Percentiles rank a stretch among this genome's conserved stretches.
Conservation (phyloP, 768 basidiomycete genomes). For the Strobilomyces echinocephalus region DNA sequence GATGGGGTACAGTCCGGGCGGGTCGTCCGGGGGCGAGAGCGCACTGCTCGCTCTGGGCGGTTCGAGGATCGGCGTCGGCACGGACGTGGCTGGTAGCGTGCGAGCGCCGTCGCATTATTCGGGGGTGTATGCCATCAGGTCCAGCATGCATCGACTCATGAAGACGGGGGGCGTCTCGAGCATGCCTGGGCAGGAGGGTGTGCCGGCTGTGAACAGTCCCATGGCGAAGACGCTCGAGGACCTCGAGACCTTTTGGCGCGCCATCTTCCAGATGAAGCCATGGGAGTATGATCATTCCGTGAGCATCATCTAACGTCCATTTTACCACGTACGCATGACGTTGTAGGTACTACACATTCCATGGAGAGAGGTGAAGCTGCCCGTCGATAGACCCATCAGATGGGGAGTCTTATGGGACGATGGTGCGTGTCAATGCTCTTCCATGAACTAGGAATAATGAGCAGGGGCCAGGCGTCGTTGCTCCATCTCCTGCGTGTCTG, state of each 20-base stretch:
- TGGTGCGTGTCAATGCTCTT: constrained; percentile 30
- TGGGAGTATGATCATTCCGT: constrained; percentile 62
- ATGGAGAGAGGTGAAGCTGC: constrained; percentile 34
- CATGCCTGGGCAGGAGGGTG: constrained; percentile 52
- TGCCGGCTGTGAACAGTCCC: constrained; percentile 52
- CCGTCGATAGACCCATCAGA: constrained; percentile 47
- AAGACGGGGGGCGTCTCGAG: constrained; percentile 43
- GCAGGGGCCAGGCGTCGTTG: constrained; percentile 46
- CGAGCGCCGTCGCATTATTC: constrained; percentile 64
- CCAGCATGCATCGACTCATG: constrained; percentile 55
- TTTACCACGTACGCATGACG: background rate
- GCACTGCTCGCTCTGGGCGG: constrained; percentile 60
- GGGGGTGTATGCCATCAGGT: constrained; percentile 57
- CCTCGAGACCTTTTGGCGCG: constrained; percentile 61
- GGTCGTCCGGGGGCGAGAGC: constrained; percentile 65
- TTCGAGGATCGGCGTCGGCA: constrained; percentile 58
- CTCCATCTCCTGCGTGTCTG: constrained; percentile 54
- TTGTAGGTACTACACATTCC: constrained; percentile 34
- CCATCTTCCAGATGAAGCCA: constrained; percentile 54
- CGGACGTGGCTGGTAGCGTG: constrained; percentile 67
- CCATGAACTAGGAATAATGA: background rate
- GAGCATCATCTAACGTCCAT: background rate
- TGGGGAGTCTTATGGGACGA: constrained; percentile 67
- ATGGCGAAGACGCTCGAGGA: constrained; percentile 61
- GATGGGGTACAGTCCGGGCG: constrained; percentile 50